These are phyloP conservation scores for Eutreptiella sp. DNA, from an alignment of 208 protist genomes.

Conservation along the genomic window DNA sequence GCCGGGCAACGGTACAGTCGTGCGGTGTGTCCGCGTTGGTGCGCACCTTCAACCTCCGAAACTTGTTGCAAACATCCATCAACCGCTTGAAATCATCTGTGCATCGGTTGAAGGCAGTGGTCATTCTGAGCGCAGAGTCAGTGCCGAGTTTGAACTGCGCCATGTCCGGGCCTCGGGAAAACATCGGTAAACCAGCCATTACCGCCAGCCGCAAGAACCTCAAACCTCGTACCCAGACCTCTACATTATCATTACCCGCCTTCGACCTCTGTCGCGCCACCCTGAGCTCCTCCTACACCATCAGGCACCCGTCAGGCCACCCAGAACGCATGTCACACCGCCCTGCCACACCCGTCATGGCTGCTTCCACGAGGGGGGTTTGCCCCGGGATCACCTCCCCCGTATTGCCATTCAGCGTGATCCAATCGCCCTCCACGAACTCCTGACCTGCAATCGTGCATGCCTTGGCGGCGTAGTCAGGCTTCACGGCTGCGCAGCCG, in stretches of 20 bases:
- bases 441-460: slow-evolving; percentile 52
- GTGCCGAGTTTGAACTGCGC: no score
- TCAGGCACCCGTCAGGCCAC: no score
- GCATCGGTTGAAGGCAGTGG: no score
- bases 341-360: slow-evolving; percentile 55
- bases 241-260: no score
- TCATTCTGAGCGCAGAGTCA: no score
- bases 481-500: slow-evolving; percentile 62
- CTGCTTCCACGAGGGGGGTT: slow-evolving; percentile 52
- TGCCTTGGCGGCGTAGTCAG: slow-evolving; percentile 53
- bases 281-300: no score
- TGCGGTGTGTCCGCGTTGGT: slow-evolving; percentile 79
- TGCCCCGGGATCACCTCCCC: slow-evolving; percentile 73
- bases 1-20: slow-evolving; percentile 59
- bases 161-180: no score
- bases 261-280: no score
- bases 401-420: slow-evolving; percentile 77
- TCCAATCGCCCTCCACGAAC: slow-evolving; percentile 68
- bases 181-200: no score
- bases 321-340: no score
- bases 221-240: no score
- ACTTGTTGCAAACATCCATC: slow-evolving; percentile 61
- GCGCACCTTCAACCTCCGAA: slow-evolving; percentile 67
- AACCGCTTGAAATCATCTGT: slow-evolving; percentile 66
- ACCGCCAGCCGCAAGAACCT: no score